Base-by-base conservation (phyloP, 2,329 filamentous ascomycete species). In the Aspergillus calidoustus region DNA sequence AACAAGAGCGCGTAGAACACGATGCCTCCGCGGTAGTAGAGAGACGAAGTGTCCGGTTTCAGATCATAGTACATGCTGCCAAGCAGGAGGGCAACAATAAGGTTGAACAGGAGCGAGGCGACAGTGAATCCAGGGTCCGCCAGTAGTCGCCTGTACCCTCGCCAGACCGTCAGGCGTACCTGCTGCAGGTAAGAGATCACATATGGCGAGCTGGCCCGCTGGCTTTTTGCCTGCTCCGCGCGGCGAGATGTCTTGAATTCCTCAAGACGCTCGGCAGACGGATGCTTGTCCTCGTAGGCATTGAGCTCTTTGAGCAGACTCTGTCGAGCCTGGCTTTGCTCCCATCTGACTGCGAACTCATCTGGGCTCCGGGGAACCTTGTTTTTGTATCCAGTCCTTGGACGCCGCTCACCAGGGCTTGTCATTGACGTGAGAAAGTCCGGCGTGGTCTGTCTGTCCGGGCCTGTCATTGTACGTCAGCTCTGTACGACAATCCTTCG, bases 311-410 rank as follows among this genome's bases (percentile, higher is more conserved):
- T 13, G 8, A 25, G 7, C 13, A 15, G 46, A 11, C 13, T 11
- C 23, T 15, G 23, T 3, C 19, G 34, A 2, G 34, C 34, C 11
- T 15, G 11, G 22, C n/a, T 23, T 4, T 28, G 2, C 7, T 7
- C 1, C 46, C 46, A 48, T 28, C n/a, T 23, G 7, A 7, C 46
- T 3, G 22, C 89, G 66, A 92, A 91, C 2, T 91, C 89, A 30
- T 90, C 87, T 0, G 89, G 80, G 0, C 88, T 90, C 3, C 87
- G 81, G 1, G 90, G 90, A 0, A 89, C 85, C 51, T 77, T 79
- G 60, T 52, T 31, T 22, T 64, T 62, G 19, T 83, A 87, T 0
- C 88, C 89, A 1, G 79, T 65, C 3, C 79, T 78, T 0, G 84
- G 74, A 22, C 78, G 74, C 41, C 89, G 80, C 73, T 91, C 88